Base-by-base conservation (phyloP, 2,329 filamentous ascomycete species). In the Xylaria sp. region DNA sequence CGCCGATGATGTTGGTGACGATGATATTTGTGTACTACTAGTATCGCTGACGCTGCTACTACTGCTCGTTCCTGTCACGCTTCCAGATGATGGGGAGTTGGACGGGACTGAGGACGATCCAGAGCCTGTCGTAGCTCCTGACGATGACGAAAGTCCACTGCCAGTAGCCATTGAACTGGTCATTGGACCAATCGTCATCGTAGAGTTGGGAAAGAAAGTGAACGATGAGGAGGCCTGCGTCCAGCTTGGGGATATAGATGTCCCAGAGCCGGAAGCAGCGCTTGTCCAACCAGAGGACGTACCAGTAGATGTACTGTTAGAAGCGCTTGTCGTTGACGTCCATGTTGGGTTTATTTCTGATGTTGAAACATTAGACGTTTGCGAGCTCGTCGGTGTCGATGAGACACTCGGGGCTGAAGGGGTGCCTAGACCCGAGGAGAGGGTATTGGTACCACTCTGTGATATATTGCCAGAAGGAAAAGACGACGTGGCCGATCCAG, bases 1-100 rank as follows among this genome's bases (percentile, higher is more conserved):
- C 5, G 28, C 23, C 3, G 57, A 54, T 25, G 52, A 20, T 44
- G 59, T 25, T 34, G n/a, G 18, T 34, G 39, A 28, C 18, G 50
- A 20, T 18, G 50, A 28, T 44, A 41, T 23, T 44, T 55, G 23
- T 48, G 55, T 46, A 54, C 44, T 52, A 7, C 55, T 65, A 23
- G 15, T 34, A n/a, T 34, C 52, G 15, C 23, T 48, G 10, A 55
- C 18, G 6, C 28, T 10, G 15, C n/a, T 55, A 20, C 7, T 55
- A 4, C 23, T 65, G 54, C 64, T 67, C 39, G 32, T 58, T 13
- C 12, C 39, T 34, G 61, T 60, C 34, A 7, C 46, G 44, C 39
- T 70, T 23, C 23, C 46, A 3, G 6, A 32, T 50, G 66, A 34
- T 23, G 32, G 34, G 15, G 39, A 46, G 7, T 18, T 20, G 18